These are phyloP conservation scores for Neohortaea acidophila DNA, from an alignment of 495 filamentous ascomycete genomes.

Conservation along the genomic window DNA sequence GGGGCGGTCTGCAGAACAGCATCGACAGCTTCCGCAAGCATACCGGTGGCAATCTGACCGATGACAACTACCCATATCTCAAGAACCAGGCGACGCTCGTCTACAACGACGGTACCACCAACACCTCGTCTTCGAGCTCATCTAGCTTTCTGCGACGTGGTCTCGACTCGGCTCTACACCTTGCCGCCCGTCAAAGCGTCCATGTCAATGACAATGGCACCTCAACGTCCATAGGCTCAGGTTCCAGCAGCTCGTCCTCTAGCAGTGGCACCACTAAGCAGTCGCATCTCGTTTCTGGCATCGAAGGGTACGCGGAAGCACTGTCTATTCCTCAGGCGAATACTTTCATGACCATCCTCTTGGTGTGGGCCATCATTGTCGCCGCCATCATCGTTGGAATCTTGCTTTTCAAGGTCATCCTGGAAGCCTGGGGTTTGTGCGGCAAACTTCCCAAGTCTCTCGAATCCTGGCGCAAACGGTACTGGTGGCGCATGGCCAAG, in stretches of 20 bases:
- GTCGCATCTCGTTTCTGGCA: constrained; percentile 43
- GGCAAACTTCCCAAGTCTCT: constrained; percentile 72
- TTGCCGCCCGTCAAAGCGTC: constrained; percentile 35
- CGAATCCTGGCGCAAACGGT: constrained; percentile 77
- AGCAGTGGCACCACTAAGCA: constrained; percentile 25
- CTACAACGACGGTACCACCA: constrained; percentile 33
- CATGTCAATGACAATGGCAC: constrained; percentile 38
- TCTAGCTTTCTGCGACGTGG: constrained; percentile 36
- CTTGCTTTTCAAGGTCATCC: constrained; percentile 75
- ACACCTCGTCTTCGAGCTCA: constrained; percentile 16
- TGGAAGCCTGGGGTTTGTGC: constrained; percentile 84
- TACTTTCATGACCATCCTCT: constrained; percentile 88
- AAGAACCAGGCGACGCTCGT: constrained; percentile 52
- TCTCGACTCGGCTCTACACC: constrained; percentile 32
- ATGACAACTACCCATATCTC: constrained; percentile 60
- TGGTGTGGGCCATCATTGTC: constrained; percentile 77
- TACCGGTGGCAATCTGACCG: constrained; percentile 78
- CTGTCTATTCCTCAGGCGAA: constrained; percentile 73
- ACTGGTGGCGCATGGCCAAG: constrained; percentile 79
- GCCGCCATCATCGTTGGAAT: constrained; percentile 75
- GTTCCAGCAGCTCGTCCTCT: constrained; percentile 17
- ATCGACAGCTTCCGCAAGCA: constrained; percentile 71
- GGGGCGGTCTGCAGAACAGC: constrained; percentile 59
- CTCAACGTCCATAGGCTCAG: constrained; percentile 16
- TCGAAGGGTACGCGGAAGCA: constrained; percentile 62